Evolutionary conservation across 2,329 filamentous ascomycete species (phyloP).

Genomic region (Fusarium sp.): DNA sequence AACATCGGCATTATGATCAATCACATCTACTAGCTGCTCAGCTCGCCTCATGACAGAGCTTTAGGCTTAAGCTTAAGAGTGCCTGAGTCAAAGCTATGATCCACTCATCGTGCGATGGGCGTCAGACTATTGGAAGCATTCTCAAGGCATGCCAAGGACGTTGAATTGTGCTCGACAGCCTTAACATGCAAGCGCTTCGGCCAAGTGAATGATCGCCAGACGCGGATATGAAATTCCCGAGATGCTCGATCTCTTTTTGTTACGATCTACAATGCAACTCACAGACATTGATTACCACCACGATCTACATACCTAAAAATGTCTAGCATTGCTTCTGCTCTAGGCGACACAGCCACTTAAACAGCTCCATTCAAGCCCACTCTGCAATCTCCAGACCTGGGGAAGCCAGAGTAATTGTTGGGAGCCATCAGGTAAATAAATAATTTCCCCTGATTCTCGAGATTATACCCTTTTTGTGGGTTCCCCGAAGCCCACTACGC

Average conservation of each 20-base stretch:
- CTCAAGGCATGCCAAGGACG: not conserved
- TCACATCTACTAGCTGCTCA: not conserved
- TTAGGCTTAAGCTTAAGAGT: not conserved
- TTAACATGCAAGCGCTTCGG: not conserved
- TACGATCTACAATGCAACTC: not conserved
- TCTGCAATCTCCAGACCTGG: not conserved
- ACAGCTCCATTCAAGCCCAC: not conserved
- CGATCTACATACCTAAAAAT: not conserved
- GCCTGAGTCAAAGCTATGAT: not conserved
- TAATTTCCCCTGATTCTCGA: not conserved
- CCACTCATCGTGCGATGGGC: not conserved
- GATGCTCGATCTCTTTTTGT: not conserved
- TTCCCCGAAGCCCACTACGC: not conserved
- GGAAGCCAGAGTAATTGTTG: not conserved
- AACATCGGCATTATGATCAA: not conserved
- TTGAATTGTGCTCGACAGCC: not conserved
- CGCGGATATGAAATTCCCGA: not conserved
- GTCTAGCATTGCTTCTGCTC: not conserved
- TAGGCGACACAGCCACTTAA: not conserved
- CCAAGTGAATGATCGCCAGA: not conserved
- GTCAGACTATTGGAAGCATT: not conserved
- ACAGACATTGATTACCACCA: not conserved
- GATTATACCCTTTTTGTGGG: not conserved
- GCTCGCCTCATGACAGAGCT: not conserved
- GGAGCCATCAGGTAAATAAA: not conserved